Evolutionary conservation across 1,284 basidiomycete species (phyloP).

Genomic region (Xerocomus nothofagi): DNA sequence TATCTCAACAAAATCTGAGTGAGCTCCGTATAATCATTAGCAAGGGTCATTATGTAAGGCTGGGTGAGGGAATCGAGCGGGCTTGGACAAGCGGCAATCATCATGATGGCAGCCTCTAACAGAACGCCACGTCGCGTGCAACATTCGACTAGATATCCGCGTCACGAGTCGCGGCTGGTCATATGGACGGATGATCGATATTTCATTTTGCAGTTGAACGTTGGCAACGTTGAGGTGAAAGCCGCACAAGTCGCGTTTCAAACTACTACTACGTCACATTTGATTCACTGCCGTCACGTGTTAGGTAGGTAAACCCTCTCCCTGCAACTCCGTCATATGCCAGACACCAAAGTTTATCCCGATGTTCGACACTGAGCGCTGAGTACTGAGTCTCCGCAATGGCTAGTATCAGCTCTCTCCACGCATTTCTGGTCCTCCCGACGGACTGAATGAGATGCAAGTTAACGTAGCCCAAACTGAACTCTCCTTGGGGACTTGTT

Average conservation of each 20-base stretch:
- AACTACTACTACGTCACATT: constrained; percentile 44
- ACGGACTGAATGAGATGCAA: constrained; percentile 6
- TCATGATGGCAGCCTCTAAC: constrained; percentile 64
- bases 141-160: constrained; percentile 60
- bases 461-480: constrained; percentile 27
- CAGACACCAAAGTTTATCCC: constrained; percentile 3
- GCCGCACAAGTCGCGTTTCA: neutral
- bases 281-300: constrained; percentile 71
- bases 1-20: constrained; percentile 64
- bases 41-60: constrained; percentile 41
- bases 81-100: constrained; percentile 50
- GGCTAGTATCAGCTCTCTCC: constrained; percentile 8
- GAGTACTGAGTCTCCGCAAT: neutral
- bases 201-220: too few relatives aligned
- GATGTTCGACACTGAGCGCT: too few relatives aligned
- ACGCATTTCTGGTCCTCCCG: constrained; percentile 44
- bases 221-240: constrained; percentile 8
- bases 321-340: constrained; percentile 63
- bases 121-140: constrained; percentile 60
- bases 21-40: constrained; percentile 57
- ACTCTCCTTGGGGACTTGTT: constrained; percentile 48
- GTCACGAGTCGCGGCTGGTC: too few relatives aligned
- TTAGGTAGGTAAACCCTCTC: constrained; percentile 50
- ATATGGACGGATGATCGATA: constrained; percentile 75
- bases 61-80: constrained; percentile 51